phyloP scores from a whole-genome alignment of 257 asterid genomes.

The Voacanga thouarsii region DNA sequence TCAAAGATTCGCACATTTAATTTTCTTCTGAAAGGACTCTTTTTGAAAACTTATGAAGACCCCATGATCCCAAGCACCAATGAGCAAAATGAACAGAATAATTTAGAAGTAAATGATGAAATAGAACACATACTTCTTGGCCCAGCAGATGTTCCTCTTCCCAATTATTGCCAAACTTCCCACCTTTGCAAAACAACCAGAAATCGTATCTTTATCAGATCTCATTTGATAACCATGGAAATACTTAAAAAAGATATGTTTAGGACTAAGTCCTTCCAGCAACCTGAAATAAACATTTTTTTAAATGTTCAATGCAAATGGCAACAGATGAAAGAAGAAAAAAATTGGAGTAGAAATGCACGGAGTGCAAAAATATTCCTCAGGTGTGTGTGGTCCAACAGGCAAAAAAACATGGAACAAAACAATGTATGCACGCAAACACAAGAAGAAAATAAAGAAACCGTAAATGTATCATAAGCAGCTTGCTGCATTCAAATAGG shows the following conservation, averaged over 20 bases:
- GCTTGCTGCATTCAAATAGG: background rate
- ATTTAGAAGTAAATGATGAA: background rate
- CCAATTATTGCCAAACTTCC: background rate
- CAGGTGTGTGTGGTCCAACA: background rate
- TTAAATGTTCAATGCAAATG: background rate
- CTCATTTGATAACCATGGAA: background rate
- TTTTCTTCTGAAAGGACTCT: background rate
- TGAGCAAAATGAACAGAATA: background rate
- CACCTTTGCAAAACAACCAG: constrained; percentile 16
- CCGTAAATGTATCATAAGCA: background rate
- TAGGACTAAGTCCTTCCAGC: background rate
- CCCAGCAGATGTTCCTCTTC: constrained; percentile 8
- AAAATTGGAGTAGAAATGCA: background rate
- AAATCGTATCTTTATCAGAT: constrained; percentile 1
- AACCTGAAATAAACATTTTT: background rate
- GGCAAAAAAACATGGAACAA: background rate
- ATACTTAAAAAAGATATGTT: background rate
- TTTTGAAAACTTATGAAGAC: background rate
- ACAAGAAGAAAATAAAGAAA: background rate
- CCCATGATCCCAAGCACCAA: background rate
- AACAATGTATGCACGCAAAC: background rate
- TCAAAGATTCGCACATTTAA: background rate
- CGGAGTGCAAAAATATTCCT: background rate
- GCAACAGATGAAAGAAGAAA: background rate
- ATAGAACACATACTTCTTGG: constrained; percentile 18